Evolutionary conservation across 139 green algal species (phyloP).

Genomic region (Volvox africanus): DNA sequence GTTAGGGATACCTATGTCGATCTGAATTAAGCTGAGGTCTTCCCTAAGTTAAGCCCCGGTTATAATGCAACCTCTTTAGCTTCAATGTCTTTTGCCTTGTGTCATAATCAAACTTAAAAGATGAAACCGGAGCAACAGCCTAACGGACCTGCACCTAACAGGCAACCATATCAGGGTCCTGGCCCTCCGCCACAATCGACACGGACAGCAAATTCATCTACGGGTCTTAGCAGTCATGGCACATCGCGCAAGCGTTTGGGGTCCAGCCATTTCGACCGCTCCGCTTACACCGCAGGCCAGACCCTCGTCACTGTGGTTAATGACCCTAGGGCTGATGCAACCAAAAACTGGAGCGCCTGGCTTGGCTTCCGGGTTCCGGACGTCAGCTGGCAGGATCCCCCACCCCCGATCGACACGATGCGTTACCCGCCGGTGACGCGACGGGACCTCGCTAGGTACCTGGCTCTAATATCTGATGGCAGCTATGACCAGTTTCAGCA

Average conservation of each 20-base stretch:
- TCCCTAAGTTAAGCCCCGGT: too few species aligned
- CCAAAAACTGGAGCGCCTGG: conserved; percentile 28
- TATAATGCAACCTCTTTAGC: too few species aligned
- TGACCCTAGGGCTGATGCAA: conserved; percentile 58
- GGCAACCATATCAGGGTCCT: background rate
- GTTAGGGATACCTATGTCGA: too few species aligned
- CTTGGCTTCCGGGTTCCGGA: conserved; percentile 47
- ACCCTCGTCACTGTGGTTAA: conserved; percentile 66
- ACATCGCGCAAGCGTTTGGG: background rate
- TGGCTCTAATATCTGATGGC: conserved; percentile 51
- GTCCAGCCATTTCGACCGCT: conserved; percentile 1
- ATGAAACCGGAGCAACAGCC: conserved; percentile 33
- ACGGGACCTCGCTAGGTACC: conserved; percentile 59
- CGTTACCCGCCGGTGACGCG: conserved; percentile 61
- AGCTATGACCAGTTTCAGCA: conserved; percentile 58
- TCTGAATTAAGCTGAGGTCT: too few species aligned
- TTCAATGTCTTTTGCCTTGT: too few species aligned
- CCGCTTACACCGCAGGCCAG: conserved; percentile 51
- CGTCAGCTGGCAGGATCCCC: conserved; percentile 48
- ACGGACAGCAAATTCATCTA: background rate
- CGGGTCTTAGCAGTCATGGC: conserved; percentile 23
- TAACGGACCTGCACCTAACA: background rate
- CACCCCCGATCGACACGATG: conserved; percentile 59
- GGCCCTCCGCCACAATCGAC: background rate
- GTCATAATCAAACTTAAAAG: background rate